Percentiles rank a stretch among this genome's conserved stretches.
These are phyloP conservation scores for Daldinia sp. DNA, from an alignment of 2,329 filamentous ascomycete genomes.

Conservation along the genomic window DNA sequence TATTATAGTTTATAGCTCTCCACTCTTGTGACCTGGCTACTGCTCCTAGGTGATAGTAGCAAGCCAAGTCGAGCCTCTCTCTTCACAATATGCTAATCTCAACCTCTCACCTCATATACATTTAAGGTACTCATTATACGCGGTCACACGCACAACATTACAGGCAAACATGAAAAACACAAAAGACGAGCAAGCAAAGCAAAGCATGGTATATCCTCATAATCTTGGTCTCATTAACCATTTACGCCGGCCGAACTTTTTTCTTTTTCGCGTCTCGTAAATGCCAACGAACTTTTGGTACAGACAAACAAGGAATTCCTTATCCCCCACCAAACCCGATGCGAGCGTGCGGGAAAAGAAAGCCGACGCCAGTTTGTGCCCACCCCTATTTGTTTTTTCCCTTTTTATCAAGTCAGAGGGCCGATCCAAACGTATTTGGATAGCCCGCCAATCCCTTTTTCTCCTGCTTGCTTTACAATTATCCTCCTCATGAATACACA, in stretches of 20 bases:
- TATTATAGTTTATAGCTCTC: background rate
- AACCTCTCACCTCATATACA: conserved; percentile 1
- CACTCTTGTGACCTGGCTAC: background rate
- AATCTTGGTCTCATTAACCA: conserved; percentile 33
- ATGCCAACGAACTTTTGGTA: conserved; percentile 47
- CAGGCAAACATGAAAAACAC: background rate
- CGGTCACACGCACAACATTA: conserved; percentile 1
- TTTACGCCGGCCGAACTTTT: conserved; percentile 26
- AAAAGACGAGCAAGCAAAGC: background rate
- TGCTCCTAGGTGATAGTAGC: too few relatives aligned
- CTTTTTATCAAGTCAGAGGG: conserved; percentile 30
- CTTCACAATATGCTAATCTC: background rate
- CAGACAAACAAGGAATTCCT: conserved; percentile 41
- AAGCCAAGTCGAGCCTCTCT: background rate
- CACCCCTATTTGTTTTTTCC: background rate
- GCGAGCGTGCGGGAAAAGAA: conserved; percentile 34
- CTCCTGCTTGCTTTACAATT: conserved; percentile 19
- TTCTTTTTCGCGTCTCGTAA: conserved; percentile 36
- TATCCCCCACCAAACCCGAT: conserved; percentile 30
- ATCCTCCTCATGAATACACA: conserved; percentile 19
- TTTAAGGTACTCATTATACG: background rate
- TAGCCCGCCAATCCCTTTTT: conserved; percentile 12
- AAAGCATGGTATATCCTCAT: conserved; percentile 24
- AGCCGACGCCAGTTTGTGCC: conserved; percentile 45
- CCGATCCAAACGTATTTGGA: conserved; percentile 14